Conservation (phyloP, 2,329 filamentous ascomycete species). For the Nigrospora osmanthi region DNA sequence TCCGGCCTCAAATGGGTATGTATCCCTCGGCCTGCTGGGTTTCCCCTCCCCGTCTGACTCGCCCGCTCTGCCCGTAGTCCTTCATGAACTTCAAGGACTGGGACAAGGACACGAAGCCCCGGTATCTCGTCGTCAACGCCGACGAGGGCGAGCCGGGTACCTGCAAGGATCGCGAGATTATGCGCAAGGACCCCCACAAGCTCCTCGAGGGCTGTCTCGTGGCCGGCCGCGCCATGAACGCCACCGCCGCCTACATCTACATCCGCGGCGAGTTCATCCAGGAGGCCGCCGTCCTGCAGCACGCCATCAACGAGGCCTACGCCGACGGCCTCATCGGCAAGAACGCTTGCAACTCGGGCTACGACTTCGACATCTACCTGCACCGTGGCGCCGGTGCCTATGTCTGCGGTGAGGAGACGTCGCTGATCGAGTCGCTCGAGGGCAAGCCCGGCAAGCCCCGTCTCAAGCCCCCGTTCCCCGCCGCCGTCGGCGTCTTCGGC, state of each 20-base stretch:
- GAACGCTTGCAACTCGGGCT: conserved; percentile 94
- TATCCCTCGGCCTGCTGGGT: neutral
- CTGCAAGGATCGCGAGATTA: conserved; percentile 99
- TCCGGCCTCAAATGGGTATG: conserved; percentile 97
- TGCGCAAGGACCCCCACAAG: conserved; percentile 99
- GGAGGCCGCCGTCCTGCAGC: conserved; percentile 87
- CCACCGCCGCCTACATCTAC: conserved; percentile 97
- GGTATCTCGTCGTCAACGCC: conserved; percentile 96
- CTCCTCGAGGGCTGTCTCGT: conserved; percentile 95
- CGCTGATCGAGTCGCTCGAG: conserved; percentile 94
- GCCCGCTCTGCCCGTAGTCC: conserved; percentile 48
- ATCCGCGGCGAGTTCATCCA: conserved; percentile 98
- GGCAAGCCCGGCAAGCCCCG: conserved; percentile 98
- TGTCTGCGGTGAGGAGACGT: conserved; percentile 97
- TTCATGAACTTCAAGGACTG: conserved; percentile 99
- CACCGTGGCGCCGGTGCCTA: conserved; percentile 97
- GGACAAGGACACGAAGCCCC: conserved; percentile 94
- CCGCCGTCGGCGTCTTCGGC: conserved; percentile 93
- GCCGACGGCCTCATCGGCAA: conserved; percentile 91
- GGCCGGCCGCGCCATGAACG: conserved; percentile 97
- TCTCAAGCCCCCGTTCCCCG: conserved; percentile 97
- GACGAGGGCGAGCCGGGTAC: conserved; percentile 98
- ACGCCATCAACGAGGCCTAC: conserved; percentile 96
- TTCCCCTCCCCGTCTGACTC: conserved; percentile 6
- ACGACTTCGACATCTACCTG: conserved; percentile 95